Base-by-base conservation (phyloP, 1,139 yeast genomes). In the Suhomyces atakaporum region DNA sequence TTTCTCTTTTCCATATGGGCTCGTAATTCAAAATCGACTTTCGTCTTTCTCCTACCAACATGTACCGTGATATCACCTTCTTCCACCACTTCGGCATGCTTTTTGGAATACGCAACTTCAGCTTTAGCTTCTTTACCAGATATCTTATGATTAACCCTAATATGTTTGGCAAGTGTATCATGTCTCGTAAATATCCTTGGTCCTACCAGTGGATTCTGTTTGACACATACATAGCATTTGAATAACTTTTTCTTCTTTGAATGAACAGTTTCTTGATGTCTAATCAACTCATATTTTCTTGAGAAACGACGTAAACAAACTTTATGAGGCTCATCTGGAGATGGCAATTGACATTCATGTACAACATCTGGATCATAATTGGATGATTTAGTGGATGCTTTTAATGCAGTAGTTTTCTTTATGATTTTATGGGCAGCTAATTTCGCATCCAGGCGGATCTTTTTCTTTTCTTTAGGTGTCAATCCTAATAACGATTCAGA, bases 181-280 rank as follows among this genome's bases (percentile, higher is more conserved):
- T 89, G 86, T 47, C 98, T 78, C 34, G 96, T 85, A 57, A 92
- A 92, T 2, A 95, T 88, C 63, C 92, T 65, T 13, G 80, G 71
- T 0, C 75, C 76, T 16, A 66, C 63, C 7, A 54, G 54, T 1
- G 77, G 77, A 45, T 71, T 68, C 49, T 77, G 81, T 49, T 78
- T 81, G 29, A 81, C 84, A 64, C 98, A 92, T 27, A 84, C 81
- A 54, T 81, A 82, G 61, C 98, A 92, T 55, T 85, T 82, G 69
- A 83, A 92, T 35, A 86, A 78, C 53, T 85, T 85, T 62, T 92
- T 84, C 61, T 84, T 85, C 37, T 85, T 74, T 2, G 97, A 92
- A 60, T 92, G 98, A 37, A 92, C 92, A 0, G 97, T 90, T 57
- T 92, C 96, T 63, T 90, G 96, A 61, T 92, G 97, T 52, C 98